phyloP scores from a whole-genome alignment of 305 asterid species.

The Fraxinus sp. region DNA sequence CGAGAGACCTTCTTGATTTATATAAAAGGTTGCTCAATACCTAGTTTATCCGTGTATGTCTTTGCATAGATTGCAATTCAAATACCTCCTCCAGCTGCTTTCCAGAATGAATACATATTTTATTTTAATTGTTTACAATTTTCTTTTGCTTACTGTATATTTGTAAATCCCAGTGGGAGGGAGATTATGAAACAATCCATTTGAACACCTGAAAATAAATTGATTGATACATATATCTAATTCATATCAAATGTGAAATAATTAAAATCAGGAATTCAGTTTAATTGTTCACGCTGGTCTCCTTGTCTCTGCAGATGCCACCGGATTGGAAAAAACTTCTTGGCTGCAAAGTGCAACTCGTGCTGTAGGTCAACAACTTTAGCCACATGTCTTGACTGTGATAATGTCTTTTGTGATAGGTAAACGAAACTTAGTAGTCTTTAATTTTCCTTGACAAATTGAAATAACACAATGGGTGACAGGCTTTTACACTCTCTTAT shows the following conservation, averaged over 20 bases:
- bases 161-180: neutral
- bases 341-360: conserved; percentile 63
- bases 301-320: conserved; percentile 53
- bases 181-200: neutral
- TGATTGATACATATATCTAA: neutral
- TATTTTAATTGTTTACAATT: neutral
- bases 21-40: conserved; percentile 60
- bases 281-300: conserved; percentile 1
- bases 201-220: conserved; percentile 4
- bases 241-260: conserved; percentile 9
- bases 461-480: conserved; percentile 5
- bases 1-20: conserved; percentile 67
- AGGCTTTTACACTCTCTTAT: neutral
- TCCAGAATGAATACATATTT: conserved; percentile 11
- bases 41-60: conserved; percentile 16
- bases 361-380: conserved; percentile 58
- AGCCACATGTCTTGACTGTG: conserved; percentile 69
- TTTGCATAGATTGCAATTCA: conserved; percentile 11
- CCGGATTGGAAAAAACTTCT: conserved; percentile 50
- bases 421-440: conserved; percentile 22
- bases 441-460: neutral
- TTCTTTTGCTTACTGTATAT: neutral
- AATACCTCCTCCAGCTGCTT: neutral
- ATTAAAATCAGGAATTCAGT: neutral
- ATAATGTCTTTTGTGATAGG: conserved; percentile 76